Conservation (phyloP, 495 filamentous ascomycete genomes). For the Aspergillus coremiiformis region DNA sequence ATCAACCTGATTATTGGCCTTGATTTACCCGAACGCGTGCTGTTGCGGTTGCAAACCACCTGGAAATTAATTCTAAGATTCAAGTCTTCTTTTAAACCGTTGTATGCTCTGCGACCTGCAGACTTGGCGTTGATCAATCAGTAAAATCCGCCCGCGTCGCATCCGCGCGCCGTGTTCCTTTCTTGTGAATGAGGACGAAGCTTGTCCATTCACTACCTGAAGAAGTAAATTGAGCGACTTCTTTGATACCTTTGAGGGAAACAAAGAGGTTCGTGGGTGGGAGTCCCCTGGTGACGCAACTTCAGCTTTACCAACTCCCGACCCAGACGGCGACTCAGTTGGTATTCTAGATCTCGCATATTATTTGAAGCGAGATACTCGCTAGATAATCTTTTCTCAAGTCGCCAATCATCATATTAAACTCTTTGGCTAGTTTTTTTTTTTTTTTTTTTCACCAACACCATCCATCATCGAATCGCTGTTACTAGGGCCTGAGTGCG, state of each 20-base stretch:
- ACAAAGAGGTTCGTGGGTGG: not conserved
- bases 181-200: not conserved
- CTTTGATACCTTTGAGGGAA: not conserved
- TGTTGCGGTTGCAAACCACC: not conserved
- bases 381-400: not conserved
- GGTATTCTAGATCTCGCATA: not conserved
- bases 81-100: not conserved
- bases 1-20: not conserved
- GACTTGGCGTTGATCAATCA: not conserved
- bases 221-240: not conserved
- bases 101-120: not conserved
- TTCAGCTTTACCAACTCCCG: not conserved
- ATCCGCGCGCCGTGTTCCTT: constrained; percentile 3
- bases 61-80: not conserved
- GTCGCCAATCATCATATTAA: not conserved
- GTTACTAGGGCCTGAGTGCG: not conserved
- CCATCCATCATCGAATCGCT: not conserved
- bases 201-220: not conserved
- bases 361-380: not conserved
- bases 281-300: not conserved
- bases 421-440: not conserved
- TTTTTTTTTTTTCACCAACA: not conserved
- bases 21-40: not conserved
- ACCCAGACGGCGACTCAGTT: not conserved
- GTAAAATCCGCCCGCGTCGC: not conserved